Conservation (phyloP, 306 rosid species). For the barrel medic (Medicago truncatula) region DNA sequence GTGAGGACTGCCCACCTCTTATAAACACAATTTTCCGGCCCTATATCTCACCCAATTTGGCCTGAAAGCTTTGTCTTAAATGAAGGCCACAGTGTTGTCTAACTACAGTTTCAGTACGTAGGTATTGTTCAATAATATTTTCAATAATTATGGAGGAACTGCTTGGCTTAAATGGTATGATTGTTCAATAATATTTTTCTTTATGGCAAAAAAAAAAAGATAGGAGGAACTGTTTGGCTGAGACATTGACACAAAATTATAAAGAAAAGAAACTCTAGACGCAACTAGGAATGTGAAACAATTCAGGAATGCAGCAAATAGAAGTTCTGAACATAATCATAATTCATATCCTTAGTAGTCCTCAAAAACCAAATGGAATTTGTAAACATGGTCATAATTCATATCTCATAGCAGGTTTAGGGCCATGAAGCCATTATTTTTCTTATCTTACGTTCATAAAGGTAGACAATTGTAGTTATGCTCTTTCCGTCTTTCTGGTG, state of each 20-base stretch:
- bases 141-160: too few relatives aligned
- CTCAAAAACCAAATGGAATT: background rate
- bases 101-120: background rate
- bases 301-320: background rate
- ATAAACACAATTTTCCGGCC: too few relatives aligned
- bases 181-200: background rate
- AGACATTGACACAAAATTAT: background rate
- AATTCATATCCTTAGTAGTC: background rate
- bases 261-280: background rate
- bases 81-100: background rate
- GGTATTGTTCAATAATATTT: background rate
- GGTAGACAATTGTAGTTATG: background rate
- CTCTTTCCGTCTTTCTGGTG: background rate
- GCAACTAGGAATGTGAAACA: background rate
- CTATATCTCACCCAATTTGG: too few relatives aligned
- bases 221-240: background rate
- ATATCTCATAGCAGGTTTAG: slow-evolving; percentile 7
- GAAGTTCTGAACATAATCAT: background rate
- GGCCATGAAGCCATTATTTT: slow-evolving; percentile 5
- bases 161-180: too few relatives aligned
- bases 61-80: too few relatives aligned
- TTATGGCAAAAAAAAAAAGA: background rate
- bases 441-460: background rate
- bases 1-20: too few relatives aligned
- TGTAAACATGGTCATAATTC: background rate